These are phyloP conservation scores for Flaveria linearis DNA, from an alignment of 129 eudicot species.

Conservation along the genomic window DNA sequence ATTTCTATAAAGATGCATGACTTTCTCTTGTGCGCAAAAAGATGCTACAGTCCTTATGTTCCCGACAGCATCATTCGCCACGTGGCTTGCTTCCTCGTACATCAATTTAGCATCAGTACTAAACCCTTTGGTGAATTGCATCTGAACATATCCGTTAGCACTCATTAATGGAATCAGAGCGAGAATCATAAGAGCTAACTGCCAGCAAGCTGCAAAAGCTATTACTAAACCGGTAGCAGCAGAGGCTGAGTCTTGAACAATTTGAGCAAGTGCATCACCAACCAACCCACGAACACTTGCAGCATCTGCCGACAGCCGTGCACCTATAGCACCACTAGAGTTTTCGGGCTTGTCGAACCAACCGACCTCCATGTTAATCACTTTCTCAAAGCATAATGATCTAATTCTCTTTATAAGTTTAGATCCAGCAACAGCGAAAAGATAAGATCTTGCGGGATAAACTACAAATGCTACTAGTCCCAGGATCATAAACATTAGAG, in stretches of 20 bases:
- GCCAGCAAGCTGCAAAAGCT: slow-evolving; percentile 18
- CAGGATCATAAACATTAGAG: slow-evolving; percentile 59
- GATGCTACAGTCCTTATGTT: slow-evolving; percentile 6
- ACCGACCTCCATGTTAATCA: slow-evolving; percentile 73
- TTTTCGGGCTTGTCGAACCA: slow-evolving; percentile 84
- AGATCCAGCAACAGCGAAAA: slow-evolving; percentile 76
- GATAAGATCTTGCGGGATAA: slow-evolving; percentile 61
- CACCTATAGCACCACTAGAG: slow-evolving; percentile 84
- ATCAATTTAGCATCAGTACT: slow-evolving; percentile 4
- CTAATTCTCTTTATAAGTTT: slow-evolving; percentile 66
- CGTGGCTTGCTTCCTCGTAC: slow-evolving; percentile 12
- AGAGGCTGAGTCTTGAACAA: slow-evolving; percentile 38
- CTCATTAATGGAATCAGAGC: slow-evolving; percentile 10
- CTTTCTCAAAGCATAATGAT: slow-evolving; percentile 71
- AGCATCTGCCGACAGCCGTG: slow-evolving; percentile 80
- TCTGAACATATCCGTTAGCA: slow-evolving; percentile 11
- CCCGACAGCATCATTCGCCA: slow-evolving; percentile 18
- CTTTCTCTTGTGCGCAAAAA: slow-evolving; percentile 38
- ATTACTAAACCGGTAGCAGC: neutral
- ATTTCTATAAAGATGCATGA: slow-evolving; percentile 41
- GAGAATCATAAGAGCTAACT: slow-evolving; percentile 11
- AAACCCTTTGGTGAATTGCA: neutral
- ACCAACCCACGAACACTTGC: slow-evolving; percentile 68
- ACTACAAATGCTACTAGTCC: slow-evolving; percentile 62
- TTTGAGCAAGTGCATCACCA: slow-evolving; percentile 16